These are phyloP conservation scores for Monilinia aucupariae DNA, from an alignment of 2,329 filamentous ascomycete genomes.

Conservation along the genomic window DNA sequence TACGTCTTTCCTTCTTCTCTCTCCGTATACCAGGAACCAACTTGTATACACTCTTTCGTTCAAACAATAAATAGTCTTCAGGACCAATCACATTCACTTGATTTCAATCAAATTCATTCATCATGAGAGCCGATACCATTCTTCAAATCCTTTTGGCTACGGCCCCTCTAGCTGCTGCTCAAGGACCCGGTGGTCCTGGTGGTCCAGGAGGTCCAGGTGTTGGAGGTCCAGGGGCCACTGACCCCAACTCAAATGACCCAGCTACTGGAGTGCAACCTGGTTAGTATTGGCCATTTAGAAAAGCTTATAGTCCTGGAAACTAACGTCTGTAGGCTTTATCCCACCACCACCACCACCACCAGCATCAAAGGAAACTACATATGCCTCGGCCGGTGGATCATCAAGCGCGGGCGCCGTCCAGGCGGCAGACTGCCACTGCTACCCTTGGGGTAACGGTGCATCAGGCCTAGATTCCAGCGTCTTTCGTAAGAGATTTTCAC, in stretches of 20 bases:
- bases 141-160: conserved; percentile 3
- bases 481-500: neutral
- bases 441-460: neutral
- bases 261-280: neutral
- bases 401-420: neutral
- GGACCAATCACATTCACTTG: conserved; percentile 10
- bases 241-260: too few species aligned
- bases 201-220: neutral
- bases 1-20: neutral
- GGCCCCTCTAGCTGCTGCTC: neutral
- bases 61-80: conserved; percentile 10
- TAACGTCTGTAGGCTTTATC: neutral
- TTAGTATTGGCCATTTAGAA: neutral
- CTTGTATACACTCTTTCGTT: conserved; percentile 15
- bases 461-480: neutral
- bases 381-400: neutral
- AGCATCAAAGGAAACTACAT: neutral
- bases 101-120: conserved; percentile 2
- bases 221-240: neutral
- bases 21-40: conserved; percentile 4
- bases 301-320: neutral
- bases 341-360: neutral
- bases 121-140: conserved; percentile 1
- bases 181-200: neutral
- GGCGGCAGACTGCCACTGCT: neutral